Evolutionary conservation across 345 rosid species (phyloP).

Genomic region (Populus alba): DNA sequence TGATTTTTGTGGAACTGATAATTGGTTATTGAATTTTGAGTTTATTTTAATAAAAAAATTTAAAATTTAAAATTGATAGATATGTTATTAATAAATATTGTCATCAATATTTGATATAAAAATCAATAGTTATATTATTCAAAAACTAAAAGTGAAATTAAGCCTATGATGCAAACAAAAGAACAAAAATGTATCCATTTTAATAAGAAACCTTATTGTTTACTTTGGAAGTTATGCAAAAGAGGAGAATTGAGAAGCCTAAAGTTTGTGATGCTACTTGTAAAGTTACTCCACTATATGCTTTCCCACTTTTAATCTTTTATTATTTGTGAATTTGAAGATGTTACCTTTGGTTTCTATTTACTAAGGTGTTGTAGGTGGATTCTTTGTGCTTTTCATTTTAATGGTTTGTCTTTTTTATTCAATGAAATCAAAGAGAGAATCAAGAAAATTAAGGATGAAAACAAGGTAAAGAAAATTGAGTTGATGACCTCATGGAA

Average conservation of each 20-base stretch:
- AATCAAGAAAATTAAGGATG: slow-evolving; percentile 76
- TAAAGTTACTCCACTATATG: slow-evolving; percentile 52
- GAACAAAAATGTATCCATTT: too few species aligned
- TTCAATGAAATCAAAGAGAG: slow-evolving; percentile 74
- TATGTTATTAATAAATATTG: too few species aligned
- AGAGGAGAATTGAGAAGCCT: slow-evolving; percentile 58
- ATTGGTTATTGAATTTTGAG: too few species aligned
- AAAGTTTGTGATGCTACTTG: slow-evolving; percentile 65
- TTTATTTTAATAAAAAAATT: too few species aligned
- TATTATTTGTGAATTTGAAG: neutral
- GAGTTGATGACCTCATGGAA: slow-evolving; percentile 52
- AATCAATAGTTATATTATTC: too few species aligned
- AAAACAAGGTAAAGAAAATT: slow-evolving; percentile 77
- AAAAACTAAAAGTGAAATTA: too few species aligned
- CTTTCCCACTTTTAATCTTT: neutral
- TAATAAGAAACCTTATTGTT: slow-evolving; percentile 60
- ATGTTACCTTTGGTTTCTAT: neutral
- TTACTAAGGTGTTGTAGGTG: neutral
- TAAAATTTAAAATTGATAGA: too few species aligned
- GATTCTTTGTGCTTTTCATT: neutral
- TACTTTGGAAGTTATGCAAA: slow-evolving; percentile 62
- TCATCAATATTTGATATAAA: too few species aligned
- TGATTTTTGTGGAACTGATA: too few species aligned
- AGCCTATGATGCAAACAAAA: too few species aligned
- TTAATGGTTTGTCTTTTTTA: neutral